Evolutionary conservation across 139 green algal species (phyloP), one percentile per base, ranked within the genome.

Genomic region (Micractinium conductrix): DNA sequence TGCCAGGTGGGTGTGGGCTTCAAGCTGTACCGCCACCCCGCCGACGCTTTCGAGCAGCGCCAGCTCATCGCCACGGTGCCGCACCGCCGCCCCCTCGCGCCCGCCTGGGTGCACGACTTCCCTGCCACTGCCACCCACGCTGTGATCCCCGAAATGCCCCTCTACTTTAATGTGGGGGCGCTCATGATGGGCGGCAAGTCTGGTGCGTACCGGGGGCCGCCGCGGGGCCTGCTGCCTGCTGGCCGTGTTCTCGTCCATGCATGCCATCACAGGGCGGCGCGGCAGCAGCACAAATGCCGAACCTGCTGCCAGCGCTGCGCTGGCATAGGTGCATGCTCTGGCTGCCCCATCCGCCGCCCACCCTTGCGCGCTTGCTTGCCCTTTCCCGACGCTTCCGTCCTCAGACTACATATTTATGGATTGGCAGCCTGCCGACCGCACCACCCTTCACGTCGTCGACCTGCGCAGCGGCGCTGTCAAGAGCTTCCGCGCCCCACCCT

Each of bases 101-200:
- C 93, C 12, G 86, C 88, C 21, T 98, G 95, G 95, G 83, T 98
- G 9, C 95, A 98, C 76, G 93, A 96, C 76, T 95, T 98, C 74
- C 88, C 92, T 2, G 76, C 85, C 58, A 91, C 78, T 12, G 38
- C 68, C 68, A 81, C 35, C 40, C 30, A 83, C 30, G 87, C 94
- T 26, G 58, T 96, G 26, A 79, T 93, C 1, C 85, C 89, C 9
- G 93, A 98, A 87, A 89, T 84, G 38, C 95, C 95, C 0, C 35
- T 94, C 24, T 92, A 93, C 85, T 93, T 96, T 81, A 93, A 90
- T 88, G 79, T 97, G 30, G 28, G 40, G 19, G 78, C 88, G 2
- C 79, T 94, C 35, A 83, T 93, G 65, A 35, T 87, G 9, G 87
- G 85, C 38, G 80, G 28, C 37, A 83, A 37, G 30, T 58, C 35